phyloP scores from a whole-genome alignment of 495 filamentous ascomycete species.

The Penicillium fimorum region DNA sequence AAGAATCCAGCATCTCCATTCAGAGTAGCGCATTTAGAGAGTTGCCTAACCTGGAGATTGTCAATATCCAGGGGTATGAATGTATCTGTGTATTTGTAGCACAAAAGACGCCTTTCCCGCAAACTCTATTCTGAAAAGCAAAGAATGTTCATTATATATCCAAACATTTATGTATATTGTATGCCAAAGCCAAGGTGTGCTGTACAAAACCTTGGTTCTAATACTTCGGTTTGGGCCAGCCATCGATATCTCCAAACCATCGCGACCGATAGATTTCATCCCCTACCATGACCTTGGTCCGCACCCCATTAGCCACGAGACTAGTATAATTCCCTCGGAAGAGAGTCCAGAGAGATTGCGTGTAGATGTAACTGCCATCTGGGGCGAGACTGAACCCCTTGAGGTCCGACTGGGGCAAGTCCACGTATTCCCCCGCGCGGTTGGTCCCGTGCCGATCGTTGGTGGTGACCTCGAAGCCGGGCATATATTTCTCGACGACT shows the following conservation, averaged over 20 bases:
- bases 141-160: background rate
- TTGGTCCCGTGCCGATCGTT: constrained; percentile 27
- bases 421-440: constrained; percentile 20
- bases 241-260: constrained; percentile 30
- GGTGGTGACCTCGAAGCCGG: constrained; percentile 30
- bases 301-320: constrained; percentile 22
- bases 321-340: constrained; percentile 29
- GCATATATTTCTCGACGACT: constrained; percentile 24
- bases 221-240: constrained; percentile 29
- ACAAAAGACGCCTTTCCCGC: too few species aligned
- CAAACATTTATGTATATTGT: background rate
- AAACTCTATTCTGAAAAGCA: too few species aligned
- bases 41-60: too few species aligned
- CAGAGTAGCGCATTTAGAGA: too few species aligned
- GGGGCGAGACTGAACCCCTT: constrained; percentile 32
- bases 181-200: background rate
- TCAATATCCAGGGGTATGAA: too few species aligned
- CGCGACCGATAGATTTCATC: constrained; percentile 35
- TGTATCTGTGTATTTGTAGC: too few species aligned
- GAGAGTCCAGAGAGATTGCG: constrained; percentile 27
- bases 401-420: constrained; percentile 28
- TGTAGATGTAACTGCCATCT: constrained; percentile 28
- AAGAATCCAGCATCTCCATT: too few species aligned
- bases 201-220: background rate
- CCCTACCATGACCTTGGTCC: constrained; percentile 22